Percentiles rank a stretch among this genome's conserved stretches.
These are phyloP conservation scores for Pseudocercospora macadamiae DNA, from an alignment of 2,329 filamentous ascomycete genomes.

Conservation along the genomic window DNA sequence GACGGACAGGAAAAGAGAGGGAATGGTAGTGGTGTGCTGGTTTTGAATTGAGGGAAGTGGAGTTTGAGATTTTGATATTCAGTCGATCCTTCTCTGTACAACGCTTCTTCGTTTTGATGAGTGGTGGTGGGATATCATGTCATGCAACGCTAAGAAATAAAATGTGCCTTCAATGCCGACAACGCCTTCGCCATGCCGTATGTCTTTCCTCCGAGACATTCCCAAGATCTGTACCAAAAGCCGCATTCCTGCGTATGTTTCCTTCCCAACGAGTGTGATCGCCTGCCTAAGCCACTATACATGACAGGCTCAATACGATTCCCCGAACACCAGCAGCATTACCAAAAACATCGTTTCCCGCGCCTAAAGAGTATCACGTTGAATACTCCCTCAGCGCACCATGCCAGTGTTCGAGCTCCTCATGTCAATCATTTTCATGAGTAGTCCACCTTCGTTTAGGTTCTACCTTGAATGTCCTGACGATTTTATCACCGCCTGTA, in stretches of 20 bases:
- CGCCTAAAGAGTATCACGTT: neutral
- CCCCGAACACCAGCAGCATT: slow-evolving; percentile 8
- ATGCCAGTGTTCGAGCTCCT: slow-evolving; percentile 21
- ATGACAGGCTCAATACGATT: neutral
- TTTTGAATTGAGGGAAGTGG: too few relatives aligned
- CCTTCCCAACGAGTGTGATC: neutral
- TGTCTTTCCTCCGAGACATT: neutral
- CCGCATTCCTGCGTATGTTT: neutral
- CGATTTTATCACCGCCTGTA: slow-evolving; percentile 23
- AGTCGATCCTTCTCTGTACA: too few relatives aligned
- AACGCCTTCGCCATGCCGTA: neutral
- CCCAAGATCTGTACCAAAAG: neutral
- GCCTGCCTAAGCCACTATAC: neutral
- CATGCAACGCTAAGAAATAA: neutral
- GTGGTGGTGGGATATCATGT: neutral
- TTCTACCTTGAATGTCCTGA: slow-evolving; percentile 17
- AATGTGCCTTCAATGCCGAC: neutral
- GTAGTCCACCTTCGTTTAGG: slow-evolving; percentile 29
- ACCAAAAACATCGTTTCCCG: neutral
- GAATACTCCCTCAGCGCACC: slow-evolving; percentile 13
- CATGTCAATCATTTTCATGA: slow-evolving; percentile 25
- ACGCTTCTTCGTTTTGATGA: too few relatives aligned
- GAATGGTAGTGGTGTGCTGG: too few relatives aligned
- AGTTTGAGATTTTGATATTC: too few relatives aligned
- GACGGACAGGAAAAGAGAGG: too few relatives aligned